Evolutionary conservation across 108 stramenopile genomes (phyloP).

Genomic region (Parmales sp.): DNA sequence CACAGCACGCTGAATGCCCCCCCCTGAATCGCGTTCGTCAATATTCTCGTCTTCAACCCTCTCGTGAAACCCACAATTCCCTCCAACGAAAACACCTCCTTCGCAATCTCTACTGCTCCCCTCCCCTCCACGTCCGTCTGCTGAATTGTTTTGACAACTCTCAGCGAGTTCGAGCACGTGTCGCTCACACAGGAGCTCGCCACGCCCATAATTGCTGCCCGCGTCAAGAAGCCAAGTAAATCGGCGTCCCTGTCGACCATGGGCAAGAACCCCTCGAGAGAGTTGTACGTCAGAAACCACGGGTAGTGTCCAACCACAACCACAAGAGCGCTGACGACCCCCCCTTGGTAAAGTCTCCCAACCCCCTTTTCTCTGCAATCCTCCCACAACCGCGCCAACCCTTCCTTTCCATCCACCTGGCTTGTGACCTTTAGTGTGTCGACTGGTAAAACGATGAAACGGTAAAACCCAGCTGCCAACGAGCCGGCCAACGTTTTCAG

Average conservation of each 20-base stretch:
- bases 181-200: constrained; percentile 55
- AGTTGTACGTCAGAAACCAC: constrained; percentile 74
- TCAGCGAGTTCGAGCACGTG: constrained; percentile 29
- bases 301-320: constrained; percentile 78
- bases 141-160: not conserved
- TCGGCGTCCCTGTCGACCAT: constrained; percentile 49
- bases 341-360: constrained; percentile 58
- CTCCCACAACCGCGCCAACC: constrained; percentile 32
- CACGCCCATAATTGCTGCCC: constrained; percentile 53
- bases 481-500: constrained; percentile 58
- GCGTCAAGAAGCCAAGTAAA: constrained; percentile 33
- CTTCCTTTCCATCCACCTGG: constrained; percentile 72
- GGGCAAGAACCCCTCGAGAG: constrained; percentile 51
- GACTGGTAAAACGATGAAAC: constrained; percentile 68
- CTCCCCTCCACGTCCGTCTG: too few relatives aligned
- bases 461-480: constrained; percentile 56
- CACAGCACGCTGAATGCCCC: constrained; percentile 44
- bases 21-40: constrained; percentile 43
- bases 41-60: constrained; percentile 37
- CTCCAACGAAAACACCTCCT: constrained; percentile 9
- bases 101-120: not conserved
- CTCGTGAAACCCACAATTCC: constrained; percentile 31
- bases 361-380: constrained; percentile 52
- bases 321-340: constrained; percentile 60
- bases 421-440: constrained; percentile 76